phyloP scores from a whole-genome alignment of 352 stramenopile species.

The Globisporangium spiculum region DNA sequence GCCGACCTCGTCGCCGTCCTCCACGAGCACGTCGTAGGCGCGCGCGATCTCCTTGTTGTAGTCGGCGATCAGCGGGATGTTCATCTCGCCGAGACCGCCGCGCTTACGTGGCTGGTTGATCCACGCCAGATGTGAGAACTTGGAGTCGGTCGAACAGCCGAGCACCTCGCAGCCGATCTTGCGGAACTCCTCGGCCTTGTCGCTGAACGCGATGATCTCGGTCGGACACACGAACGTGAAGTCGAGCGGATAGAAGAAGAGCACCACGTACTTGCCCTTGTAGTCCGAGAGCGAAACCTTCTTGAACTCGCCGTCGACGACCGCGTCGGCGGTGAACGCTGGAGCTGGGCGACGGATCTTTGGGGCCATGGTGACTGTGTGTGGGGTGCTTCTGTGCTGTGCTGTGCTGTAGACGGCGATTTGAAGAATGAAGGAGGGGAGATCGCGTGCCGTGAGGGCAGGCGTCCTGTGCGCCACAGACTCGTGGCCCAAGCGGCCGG shows the following conservation, averaged over 20 bases:
- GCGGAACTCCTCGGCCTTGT: slow-evolving; percentile 78
- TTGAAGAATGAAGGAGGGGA: slow-evolving; percentile 4
- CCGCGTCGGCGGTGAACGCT: slow-evolving; percentile 70
- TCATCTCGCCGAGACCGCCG: slow-evolving; percentile 87
- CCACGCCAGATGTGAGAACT: slow-evolving; percentile 89
- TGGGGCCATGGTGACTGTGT: slow-evolving; percentile 39
- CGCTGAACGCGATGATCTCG: slow-evolving; percentile 88
- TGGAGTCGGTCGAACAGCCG: slow-evolving; percentile 82
- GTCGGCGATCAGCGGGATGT: slow-evolving; percentile 88
- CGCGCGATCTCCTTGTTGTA: slow-evolving; percentile 81
- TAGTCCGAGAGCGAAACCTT: slow-evolving; percentile 81
- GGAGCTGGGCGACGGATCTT: slow-evolving; percentile 67
- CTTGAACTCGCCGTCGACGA: slow-evolving; percentile 83
- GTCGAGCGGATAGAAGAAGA: slow-evolving; percentile 92
- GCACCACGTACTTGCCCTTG: slow-evolving; percentile 87
- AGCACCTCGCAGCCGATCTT: slow-evolving; percentile 74
- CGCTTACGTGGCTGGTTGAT: slow-evolving; percentile 88
- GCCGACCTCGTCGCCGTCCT: slow-evolving; percentile 58
- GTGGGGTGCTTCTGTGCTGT: too few species aligned
- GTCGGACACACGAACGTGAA: slow-evolving; percentile 92
- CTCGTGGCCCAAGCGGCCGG: too few species aligned
- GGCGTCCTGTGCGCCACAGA: too few species aligned
- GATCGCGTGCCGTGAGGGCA: too few species aligned
- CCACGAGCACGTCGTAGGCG: slow-evolving; percentile 83
- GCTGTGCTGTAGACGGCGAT: background rate